Conservation (phyloP, 2,329 filamentous ascomycete species). For the Fonsecaea nubica region DNA sequence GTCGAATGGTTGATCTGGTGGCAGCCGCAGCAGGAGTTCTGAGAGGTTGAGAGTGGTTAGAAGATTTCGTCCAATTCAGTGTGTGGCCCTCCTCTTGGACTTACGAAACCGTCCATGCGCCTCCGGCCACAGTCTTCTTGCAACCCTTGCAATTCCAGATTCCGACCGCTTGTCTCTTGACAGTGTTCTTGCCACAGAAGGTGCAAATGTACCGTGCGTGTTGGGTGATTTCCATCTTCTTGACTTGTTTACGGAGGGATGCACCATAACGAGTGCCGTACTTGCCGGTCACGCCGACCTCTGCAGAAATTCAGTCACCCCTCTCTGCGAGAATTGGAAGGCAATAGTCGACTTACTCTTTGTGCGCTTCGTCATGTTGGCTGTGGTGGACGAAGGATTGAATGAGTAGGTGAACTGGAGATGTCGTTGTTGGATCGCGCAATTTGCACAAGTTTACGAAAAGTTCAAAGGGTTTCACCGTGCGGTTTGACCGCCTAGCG, state of each 20-base stretch:
- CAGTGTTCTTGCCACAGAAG: conserved; percentile 97
- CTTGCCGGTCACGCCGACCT: conserved; percentile 99
- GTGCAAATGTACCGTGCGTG: conserved; percentile 95
- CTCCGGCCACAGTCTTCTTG: conserved; percentile 91
- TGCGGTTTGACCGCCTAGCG: conserved; percentile 6
- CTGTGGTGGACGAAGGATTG: conserved; percentile 42
- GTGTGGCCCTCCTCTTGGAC: conserved; percentile 53
- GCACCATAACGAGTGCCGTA: conserved; percentile 99
- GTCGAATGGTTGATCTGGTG: conserved; percentile 94
- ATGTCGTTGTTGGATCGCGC: conserved; percentile 25
- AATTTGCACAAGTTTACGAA: conserved; percentile 8
- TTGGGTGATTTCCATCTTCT: conserved; percentile 99
- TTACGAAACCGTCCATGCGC: conserved; percentile 96
- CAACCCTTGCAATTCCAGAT: conserved; percentile 98
- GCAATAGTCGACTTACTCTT: conserved; percentile 64
- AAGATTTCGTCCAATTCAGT: background rate
- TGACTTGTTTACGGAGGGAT: conserved; percentile 98
- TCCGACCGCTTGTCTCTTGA: conserved; percentile 87
- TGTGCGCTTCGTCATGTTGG: conserved; percentile 92
- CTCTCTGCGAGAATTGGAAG: background rate
- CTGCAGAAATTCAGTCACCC: conserved; percentile 43
- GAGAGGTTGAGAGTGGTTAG: conserved; percentile 33
- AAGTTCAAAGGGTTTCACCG: conserved; percentile 8
- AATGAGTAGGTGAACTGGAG: conserved; percentile 11
- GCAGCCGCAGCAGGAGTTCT: conserved; percentile 92